Base-by-base conservation (phyloP, 768 basidiomycete species). In the Leucosporidium yakuticum region DNA sequence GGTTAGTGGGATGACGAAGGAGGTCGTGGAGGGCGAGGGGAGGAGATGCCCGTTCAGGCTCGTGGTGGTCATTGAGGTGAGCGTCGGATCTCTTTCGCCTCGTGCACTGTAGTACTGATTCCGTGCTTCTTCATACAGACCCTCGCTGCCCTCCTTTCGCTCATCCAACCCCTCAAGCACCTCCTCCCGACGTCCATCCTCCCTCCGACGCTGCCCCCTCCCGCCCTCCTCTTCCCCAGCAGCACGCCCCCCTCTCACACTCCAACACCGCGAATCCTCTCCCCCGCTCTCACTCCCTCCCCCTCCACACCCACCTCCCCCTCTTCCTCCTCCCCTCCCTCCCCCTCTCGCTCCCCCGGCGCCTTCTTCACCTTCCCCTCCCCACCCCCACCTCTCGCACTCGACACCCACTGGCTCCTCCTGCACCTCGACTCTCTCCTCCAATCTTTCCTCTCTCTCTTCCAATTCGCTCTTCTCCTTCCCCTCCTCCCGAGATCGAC, bases 361-460 rank as follows among this genome's bases (percentile, higher is more conserved):
- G 21, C 31, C 32, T 36, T 47, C 58, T 27, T 47, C 9, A 3
- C 4, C 58, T 27, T n/a, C n/a, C 58, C 36, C 15, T 39, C 34
- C 58, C 39, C 58, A 12, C 73, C 60, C 9, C 76, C 25, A 21
- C 67, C 57, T 14, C 48, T 71, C 29, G 74, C 60, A 56, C 77
- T 76, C 63, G 74, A 64, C 20, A 76, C 60, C 15, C 69, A 74
- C 64, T 54, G 53, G 61, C 61, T 62, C 61, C n/a, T 51, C 48
- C 15, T 39, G 15, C 61, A 50, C 49, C 49, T 62, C 27, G 21
- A 31, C 61, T 34, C 32, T 31, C 20, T 19, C 23, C 25, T 44
- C 39, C 39, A 36, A 23, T 59, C 58, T 3, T 9, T 47, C 58
- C 39, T 59, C 39, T 44, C 58, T 4, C 36, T 59, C 58, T 25